Conservation (phyloP, 192 early-diverging fungal genomes). For the Spizellomyces punctatus region DNA sequence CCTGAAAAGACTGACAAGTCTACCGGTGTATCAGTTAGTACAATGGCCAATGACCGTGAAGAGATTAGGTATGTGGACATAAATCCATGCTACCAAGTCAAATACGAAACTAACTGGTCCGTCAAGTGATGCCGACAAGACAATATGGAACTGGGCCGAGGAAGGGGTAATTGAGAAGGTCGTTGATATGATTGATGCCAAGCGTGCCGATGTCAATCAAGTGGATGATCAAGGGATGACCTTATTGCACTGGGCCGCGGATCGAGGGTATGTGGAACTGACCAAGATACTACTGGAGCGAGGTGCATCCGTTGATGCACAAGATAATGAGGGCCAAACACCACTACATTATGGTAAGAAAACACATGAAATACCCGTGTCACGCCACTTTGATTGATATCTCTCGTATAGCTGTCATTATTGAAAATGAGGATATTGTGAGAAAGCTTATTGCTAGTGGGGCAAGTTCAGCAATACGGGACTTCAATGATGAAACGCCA, state of each 20-base stretch:
- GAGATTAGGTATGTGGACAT: constrained; percentile 10
- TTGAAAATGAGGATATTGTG: too few species aligned
- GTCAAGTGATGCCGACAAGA: too few species aligned
- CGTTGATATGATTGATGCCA: constrained; percentile 14
- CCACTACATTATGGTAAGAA: constrained; percentile 40
- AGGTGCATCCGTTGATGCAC: constrained; percentile 23
- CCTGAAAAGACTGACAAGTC: background rate
- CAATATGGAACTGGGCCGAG: constrained; percentile 35
- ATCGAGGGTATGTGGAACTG: constrained; percentile 27
- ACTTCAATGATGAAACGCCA: too few species aligned
- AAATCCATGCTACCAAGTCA: too few species aligned
- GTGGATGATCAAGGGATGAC: constrained; percentile 34
- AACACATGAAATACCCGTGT: too few species aligned
- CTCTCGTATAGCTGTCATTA: too few species aligned
- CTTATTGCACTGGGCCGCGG: constrained; percentile 46
- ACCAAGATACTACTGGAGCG: constrained; percentile 10
- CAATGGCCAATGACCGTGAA: constrained; percentile 10
- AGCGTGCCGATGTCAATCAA: background rate
- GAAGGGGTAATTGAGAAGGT: constrained; percentile 34
- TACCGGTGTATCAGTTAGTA: constrained; percentile 33
- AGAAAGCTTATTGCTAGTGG: too few species aligned
- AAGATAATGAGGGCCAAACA: constrained; percentile 39
- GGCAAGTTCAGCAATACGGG: too few species aligned
- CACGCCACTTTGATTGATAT: too few species aligned
- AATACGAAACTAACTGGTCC: too few species aligned